A percentile compares a stretch with the other conserved stretches of the same genome.
These are phyloP conservation scores for Leonotis leonurus DNA, from an alignment of 257 asterid species.

Conservation along the genomic window DNA sequence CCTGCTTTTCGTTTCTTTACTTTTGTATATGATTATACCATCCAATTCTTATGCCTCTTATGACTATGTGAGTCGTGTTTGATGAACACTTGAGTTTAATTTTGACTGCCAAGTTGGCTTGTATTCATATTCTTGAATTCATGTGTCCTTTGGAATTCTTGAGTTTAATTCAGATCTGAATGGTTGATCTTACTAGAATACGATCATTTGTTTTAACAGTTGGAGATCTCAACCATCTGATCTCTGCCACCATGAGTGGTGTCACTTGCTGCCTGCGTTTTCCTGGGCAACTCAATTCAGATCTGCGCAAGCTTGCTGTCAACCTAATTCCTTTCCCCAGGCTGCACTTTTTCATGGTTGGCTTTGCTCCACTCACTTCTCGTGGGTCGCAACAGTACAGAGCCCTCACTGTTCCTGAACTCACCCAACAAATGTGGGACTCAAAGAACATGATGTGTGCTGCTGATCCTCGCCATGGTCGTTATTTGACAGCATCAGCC, in stretches of 20 bases:
- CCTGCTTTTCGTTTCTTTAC: background rate
- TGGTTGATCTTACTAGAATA: background rate
- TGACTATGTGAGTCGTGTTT: background rate
- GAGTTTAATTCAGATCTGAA: background rate
- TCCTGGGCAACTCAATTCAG: slow-evolving; percentile 40
- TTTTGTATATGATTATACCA: background rate
- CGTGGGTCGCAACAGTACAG: too few relatives aligned
- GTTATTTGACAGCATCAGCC: too few relatives aligned
- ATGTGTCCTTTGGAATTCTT: background rate
- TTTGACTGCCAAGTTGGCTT: background rate
- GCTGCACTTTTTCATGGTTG: too few relatives aligned
- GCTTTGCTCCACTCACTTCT: too few relatives aligned
- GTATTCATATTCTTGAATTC: slow-evolving; percentile 1
- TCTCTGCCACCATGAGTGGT: slow-evolving; percentile 48
- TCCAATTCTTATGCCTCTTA: background rate
- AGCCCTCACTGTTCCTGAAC: too few relatives aligned
- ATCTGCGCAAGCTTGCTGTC: too few relatives aligned
- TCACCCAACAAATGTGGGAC: too few relatives aligned
- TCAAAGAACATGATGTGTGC: too few relatives aligned
- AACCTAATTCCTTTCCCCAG: too few relatives aligned
- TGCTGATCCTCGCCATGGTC: too few relatives aligned
- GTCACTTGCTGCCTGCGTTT: slow-evolving; percentile 45
- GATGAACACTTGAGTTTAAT: too few relatives aligned
- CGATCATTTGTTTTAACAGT: slow-evolving; percentile 21
- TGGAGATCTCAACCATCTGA: slow-evolving; percentile 42